Percentiles rank a stretch among this genome's conserved stretches.
These are phyloP conservation scores for Tricholoma hemisulphureum DNA, from an alignment of 768 basidiomycete genomes.

Conservation along the genomic window DNA sequence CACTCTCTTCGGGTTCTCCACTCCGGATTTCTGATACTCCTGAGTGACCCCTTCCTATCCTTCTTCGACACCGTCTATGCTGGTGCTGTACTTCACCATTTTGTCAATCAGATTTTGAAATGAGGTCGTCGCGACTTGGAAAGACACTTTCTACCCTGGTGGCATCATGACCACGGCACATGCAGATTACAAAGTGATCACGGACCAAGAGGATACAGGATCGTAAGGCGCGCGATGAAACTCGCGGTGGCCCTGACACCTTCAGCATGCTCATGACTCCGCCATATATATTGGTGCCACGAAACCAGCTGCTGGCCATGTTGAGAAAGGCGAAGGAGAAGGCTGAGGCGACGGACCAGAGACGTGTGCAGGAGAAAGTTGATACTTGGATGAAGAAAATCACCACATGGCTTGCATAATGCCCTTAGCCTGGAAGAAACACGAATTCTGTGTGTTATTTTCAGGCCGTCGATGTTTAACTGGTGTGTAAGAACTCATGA, in stretches of 20 bases:
- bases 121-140: too few species aligned
- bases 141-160: constrained; percentile 2
- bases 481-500: too few species aligned
- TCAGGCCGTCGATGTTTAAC: too few species aligned
- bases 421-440: too few species aligned
- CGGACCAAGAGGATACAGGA: background rate
- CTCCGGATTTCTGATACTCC: background rate
- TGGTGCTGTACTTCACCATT: too few species aligned
- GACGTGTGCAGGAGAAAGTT: constrained; percentile 16
- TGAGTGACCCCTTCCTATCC: constrained; percentile 15
- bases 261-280: too few species aligned
- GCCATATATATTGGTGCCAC: constrained; percentile 14
- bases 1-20: too few species aligned
- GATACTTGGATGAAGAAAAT: constrained; percentile 6
- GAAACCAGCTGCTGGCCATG: constrained; percentile 6
- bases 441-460: too few species aligned
- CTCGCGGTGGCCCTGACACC: constrained; percentile 3
- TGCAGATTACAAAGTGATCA: background rate
- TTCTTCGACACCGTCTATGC: constrained; percentile 21
- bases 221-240: background rate
- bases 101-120: too few species aligned
- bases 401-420: too few species aligned
- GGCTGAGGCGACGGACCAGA: constrained; percentile 9
- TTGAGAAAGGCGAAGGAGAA: constrained; percentile 10
- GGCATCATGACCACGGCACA: background rate